phyloP scores from a whole-genome alignment of 148 eudicot genomes.

The Rhododendron mucronatum region DNA sequence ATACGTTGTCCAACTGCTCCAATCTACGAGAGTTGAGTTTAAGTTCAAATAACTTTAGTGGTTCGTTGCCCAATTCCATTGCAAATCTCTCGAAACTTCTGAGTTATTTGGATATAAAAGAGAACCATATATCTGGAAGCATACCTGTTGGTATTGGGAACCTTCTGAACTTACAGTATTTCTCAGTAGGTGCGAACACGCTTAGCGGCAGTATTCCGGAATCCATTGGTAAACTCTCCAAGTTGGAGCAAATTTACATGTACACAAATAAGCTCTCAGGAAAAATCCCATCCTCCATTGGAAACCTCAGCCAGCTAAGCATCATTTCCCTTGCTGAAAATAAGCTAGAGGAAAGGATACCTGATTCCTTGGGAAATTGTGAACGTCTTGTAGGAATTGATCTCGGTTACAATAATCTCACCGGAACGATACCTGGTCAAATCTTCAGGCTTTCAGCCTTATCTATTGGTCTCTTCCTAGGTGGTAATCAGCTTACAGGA shows the following conservation, averaged over 20 bases:
- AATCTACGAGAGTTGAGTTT: not conserved
- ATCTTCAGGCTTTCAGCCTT: not conserved
- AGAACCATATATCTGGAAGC: constrained; percentile 5
- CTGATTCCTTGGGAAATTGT: not conserved
- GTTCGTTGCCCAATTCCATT: not conserved
- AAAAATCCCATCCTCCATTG: not conserved
- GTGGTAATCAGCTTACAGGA: not conserved
- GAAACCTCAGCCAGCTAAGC: not conserved
- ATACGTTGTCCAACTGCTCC: constrained; percentile 1
- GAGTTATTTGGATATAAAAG: not conserved
- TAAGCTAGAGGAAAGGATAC: not conserved
- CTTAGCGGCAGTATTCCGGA: constrained; percentile 9
- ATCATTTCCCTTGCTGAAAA: not conserved
- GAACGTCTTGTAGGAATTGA: not conserved
- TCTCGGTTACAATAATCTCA: not conserved
- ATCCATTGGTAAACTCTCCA: not conserved
- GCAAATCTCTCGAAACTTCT: constrained; percentile 1
- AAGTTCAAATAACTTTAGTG: not conserved
- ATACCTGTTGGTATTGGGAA: constrained; percentile 5
- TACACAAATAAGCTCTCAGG: too few relatives aligned
- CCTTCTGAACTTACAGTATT: not conserved
- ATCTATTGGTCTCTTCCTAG: not conserved
- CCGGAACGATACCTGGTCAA: not conserved
- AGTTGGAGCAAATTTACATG: too few relatives aligned
- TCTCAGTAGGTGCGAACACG: not conserved